Evolutionary conservation across 768 basidiomycete genomes (phyloP).

Genomic region (Mycena leptocephala): DNA sequence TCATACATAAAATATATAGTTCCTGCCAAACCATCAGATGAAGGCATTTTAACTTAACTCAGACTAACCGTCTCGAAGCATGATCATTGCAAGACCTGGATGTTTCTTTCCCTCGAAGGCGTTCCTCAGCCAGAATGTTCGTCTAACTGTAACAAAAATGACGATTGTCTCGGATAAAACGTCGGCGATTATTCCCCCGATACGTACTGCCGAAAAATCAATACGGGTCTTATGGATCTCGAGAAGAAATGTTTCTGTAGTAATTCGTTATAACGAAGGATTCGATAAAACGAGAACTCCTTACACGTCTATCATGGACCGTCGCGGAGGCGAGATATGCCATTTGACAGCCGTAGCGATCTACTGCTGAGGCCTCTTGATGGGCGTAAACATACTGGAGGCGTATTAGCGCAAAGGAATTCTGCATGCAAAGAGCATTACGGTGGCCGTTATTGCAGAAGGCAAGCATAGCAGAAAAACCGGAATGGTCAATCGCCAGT

Average conservation of each 20-base stretch:
- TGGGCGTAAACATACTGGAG: conserved; percentile 34
- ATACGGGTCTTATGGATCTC: too few species aligned
- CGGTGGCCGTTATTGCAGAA: conserved; percentile 45
- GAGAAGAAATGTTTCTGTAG: neutral
- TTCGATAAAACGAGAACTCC: neutral
- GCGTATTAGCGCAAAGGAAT: neutral
- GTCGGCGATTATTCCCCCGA: conserved; percentile 48
- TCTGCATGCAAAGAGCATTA: conserved; percentile 19
- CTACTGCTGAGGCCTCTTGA: conserved; percentile 27
- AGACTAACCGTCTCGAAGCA: conserved; percentile 43
- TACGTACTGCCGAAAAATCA: conserved; percentile 38
- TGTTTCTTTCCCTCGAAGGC: conserved; percentile 37
- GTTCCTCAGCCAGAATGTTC: conserved; percentile 39
- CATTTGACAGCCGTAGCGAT: conserved; percentile 32
- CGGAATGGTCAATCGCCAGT: conserved; percentile 43
- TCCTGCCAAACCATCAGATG: conserved; percentile 20
- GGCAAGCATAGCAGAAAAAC: conserved; percentile 48
- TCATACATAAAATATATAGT: conserved; percentile 48
- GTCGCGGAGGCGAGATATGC: conserved; percentile 32
- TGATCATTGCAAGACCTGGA: conserved; percentile 41
- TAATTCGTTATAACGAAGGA: neutral
- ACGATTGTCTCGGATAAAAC: conserved; percentile 48
- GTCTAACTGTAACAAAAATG: conserved; percentile 45
- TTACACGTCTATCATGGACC: conserved; percentile 32
- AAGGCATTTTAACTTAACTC: neutral